Evolutionary conservation across 2,329 filamentous ascomycete species (phyloP).

Genomic region (Didymella sp.): DNA sequence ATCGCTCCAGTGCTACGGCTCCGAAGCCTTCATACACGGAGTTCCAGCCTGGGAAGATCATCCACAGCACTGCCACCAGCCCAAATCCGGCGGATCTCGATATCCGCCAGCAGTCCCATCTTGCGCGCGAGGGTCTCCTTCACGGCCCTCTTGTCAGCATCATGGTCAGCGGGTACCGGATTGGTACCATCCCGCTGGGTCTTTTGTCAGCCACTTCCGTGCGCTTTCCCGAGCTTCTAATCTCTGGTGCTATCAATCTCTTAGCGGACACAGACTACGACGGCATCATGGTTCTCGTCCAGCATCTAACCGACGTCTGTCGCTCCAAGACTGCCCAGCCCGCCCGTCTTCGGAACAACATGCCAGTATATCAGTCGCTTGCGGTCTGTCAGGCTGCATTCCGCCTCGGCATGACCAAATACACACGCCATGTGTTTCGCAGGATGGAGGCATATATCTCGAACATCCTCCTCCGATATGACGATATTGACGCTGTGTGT

Average conservation of each 20-base stretch:
- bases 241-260: neutral
- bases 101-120: neutral
- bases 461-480: neutral
- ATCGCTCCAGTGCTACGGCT: neutral
- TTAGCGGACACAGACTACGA: neutral
- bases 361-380: neutral
- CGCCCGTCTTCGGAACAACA: neutral
- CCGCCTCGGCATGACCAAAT: neutral
- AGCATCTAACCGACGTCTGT: neutral
- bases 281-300: neutral
- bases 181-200: neutral
- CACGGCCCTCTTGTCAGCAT: neutral
- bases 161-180: neutral
- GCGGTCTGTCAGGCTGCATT: neutral
- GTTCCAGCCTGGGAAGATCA: neutral
- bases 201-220: neutral
- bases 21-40: neutral
- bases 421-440: neutral
- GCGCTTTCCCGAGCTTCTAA: neutral
- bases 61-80: neutral
- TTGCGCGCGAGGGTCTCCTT: neutral
- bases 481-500: neutral
- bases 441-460: neutral
- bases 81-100: neutral
- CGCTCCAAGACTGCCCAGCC: neutral